phyloP scores from a whole-genome alignment of 225 moss, liverwort and hornwort genomes.

The Neckera pumila region DNA sequence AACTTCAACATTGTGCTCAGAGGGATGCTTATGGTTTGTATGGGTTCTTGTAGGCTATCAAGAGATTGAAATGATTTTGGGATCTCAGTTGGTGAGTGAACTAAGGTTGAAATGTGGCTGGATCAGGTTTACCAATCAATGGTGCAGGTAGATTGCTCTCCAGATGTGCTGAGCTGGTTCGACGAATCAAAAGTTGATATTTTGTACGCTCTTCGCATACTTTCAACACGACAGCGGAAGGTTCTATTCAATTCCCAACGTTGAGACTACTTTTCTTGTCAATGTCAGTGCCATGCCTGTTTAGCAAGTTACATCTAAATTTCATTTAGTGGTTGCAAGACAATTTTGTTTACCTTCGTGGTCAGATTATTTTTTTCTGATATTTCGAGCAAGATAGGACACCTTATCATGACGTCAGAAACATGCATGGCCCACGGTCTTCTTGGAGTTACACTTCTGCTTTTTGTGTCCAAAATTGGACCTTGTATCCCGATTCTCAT shows the following conservation, averaged over 20 bases:
- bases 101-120: neutral
- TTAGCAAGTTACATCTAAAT: neutral
- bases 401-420: neutral
- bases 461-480: neutral
- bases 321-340: neutral
- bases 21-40: neutral
- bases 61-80: neutral
- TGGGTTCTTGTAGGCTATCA: neutral
- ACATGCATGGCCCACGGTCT: neutral
- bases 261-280: neutral
- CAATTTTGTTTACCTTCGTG: neutral
- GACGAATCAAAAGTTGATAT: slow-evolving; percentile 5
- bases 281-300: neutral
- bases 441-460: neutral
- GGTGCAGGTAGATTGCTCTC: slow-evolving; percentile 45
- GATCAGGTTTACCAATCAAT: slow-evolving; percentile 65
- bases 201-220: slow-evolving; percentile 57
- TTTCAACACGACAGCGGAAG: slow-evolving; percentile 56
- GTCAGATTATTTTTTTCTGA: neutral
- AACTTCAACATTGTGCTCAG: neutral
- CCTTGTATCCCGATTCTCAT: neutral
- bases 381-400: neutral
- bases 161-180: slow-evolving; percentile 42
- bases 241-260: neutral
- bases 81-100: neutral